Base-by-base conservation (phyloP, 2,329 filamentous ascomycete genomes). In the Hypocrella siamensis region DNA sequence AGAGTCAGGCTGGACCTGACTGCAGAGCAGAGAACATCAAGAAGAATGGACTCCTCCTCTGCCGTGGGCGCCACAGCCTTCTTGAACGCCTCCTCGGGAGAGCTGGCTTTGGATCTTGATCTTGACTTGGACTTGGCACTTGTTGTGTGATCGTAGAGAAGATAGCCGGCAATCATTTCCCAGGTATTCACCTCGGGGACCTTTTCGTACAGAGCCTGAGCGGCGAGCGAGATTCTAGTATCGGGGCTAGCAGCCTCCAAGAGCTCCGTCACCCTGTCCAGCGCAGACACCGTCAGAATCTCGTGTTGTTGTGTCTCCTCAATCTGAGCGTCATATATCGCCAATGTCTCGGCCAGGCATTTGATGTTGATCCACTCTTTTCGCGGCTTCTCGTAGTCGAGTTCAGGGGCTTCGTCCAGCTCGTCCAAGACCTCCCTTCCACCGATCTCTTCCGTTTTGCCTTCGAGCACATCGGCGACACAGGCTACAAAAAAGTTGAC, bases 291-390 rank as follows among this genome's bases (percentile, higher is more conserved):
- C n/a, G n/a, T n/a, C n/a, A n/a, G n/a, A n/a, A n/a, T n/a, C n/a
- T 58, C 56, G 12, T 59, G 57, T 35, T 52, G 44, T 21, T 74
- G 58, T 19, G 72, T 67, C 25, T 72, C 67, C 31, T 70, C 63
- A 27, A 76, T 63, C 42, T 82, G 75, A 5, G 68, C 63, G 48
- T 94, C 84, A 46, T 94, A 96, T 8, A 73, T 70, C 19, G 80
- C 70, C 17, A 98, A 64, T 9, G 81, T 79, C 52, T 93, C 84
- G 3, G 80, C 82, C 11, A 98, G 64, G 41, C 80, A 88, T 56
- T 96, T 98, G 48, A 92, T 73, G 48, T 82, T 84, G 44, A 96
- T 71, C 90, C 90, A 98, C 39, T 80, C 78, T 28, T 75, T 64
- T 38, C 80, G 76, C 3, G 86, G 82, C 3, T 74, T 73, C 32